Conservation (phyloP, 2,329 filamentous ascomycete species). For the Teratosphaeria zuluensis region DNA sequence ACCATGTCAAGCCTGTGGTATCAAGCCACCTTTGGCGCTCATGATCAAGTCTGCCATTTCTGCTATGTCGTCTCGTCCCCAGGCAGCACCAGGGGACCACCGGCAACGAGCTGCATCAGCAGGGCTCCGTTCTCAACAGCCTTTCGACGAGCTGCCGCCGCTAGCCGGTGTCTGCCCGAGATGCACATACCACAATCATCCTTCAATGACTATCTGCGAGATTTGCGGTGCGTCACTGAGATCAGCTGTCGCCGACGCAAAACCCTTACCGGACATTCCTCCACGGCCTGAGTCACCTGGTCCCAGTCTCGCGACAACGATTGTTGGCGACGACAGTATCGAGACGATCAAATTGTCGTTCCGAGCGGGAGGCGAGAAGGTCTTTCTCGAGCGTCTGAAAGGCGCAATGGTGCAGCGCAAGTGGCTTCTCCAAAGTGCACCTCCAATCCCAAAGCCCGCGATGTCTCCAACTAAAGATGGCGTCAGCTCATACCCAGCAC, state of each 20-base stretch:
- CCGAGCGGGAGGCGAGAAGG: conserved; percentile 75
- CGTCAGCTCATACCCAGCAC: conserved; percentile 32
- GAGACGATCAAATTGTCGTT: conserved; percentile 90
- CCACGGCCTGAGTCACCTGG: conserved; percentile 66
- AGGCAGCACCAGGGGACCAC: conserved; percentile 2
- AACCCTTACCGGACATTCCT: conserved; percentile 19
- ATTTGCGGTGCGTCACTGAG: conserved; percentile 75
- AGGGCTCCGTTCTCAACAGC: background rate
- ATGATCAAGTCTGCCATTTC: conserved; percentile 80
- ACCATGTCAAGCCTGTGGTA: conserved; percentile 85
- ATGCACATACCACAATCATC: conserved; percentile 91
- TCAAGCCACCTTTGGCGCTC: conserved; percentile 75
- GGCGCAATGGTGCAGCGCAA: conserved; percentile 83
- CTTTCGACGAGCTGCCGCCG: background rate
- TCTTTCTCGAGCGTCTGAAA: conserved; percentile 83
- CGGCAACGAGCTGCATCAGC: background rate
- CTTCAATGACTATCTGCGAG: conserved; percentile 75
- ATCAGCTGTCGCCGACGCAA: conserved; percentile 30
- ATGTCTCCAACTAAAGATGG: conserved; percentile 21
- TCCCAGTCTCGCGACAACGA: conserved; percentile 45
- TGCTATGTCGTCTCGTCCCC: conserved; percentile 52
- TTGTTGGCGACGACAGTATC: conserved; percentile 48
- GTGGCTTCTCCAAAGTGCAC: conserved; percentile 86
- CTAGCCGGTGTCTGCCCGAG: conserved; percentile 52
- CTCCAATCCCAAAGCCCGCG: conserved; percentile 64